phyloP scores from a whole-genome alignment of 2,329 filamentous ascomycete species.

The Aspergillus bombycis region DNA sequence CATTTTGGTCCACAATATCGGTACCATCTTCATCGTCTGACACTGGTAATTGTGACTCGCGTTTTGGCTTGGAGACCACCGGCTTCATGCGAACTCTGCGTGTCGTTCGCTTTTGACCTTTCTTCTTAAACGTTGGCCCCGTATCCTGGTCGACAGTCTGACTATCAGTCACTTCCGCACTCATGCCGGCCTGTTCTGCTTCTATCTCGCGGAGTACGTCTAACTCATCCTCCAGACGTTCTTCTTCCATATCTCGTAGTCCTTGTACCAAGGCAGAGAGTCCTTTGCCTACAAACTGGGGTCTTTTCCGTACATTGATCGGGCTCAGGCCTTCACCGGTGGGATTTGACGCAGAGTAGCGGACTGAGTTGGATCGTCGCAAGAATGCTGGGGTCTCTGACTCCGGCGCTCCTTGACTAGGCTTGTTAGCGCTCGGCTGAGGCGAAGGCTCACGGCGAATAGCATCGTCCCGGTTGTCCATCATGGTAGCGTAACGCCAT shows the following conservation, averaged over 20 bases:
- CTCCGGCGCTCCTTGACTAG: slow-evolving; percentile 21
- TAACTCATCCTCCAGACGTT: slow-evolving; percentile 46
- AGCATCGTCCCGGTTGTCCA: slow-evolving; percentile 35
- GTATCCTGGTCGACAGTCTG: slow-evolving; percentile 28
- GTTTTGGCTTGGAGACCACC: slow-evolving; percentile 33
- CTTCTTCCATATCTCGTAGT: slow-evolving; percentile 45
- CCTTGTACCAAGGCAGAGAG: slow-evolving; percentile 44
- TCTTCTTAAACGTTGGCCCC: slow-evolving; percentile 47
- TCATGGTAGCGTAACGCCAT: slow-evolving; percentile 45
- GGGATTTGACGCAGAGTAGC: slow-evolving; percentile 24
- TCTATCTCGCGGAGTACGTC: slow-evolving; percentile 50
- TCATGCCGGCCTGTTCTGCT: slow-evolving; percentile 33
- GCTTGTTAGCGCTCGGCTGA: slow-evolving; percentile 9
- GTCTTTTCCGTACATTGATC: slow-evolving; percentile 40
- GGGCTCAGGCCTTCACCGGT: slow-evolving; percentile 37
- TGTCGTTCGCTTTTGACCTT: slow-evolving; percentile 54
- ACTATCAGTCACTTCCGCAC: slow-evolving; percentile 41
- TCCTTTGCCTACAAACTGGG: slow-evolving; percentile 42
- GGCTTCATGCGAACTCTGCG: slow-evolving; percentile 49
- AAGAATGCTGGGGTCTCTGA: slow-evolving; percentile 46
- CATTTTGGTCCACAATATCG: slow-evolving; percentile 24
- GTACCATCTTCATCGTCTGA: slow-evolving; percentile 21
- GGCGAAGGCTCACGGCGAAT: slow-evolving; percentile 3
- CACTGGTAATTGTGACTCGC: slow-evolving; percentile 27
- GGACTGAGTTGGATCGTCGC: slow-evolving; percentile 39